These are phyloP conservation scores for Peronospora destructor DNA, from an alignment of 352 stramenopile genomes.

Conservation along the genomic window DNA sequence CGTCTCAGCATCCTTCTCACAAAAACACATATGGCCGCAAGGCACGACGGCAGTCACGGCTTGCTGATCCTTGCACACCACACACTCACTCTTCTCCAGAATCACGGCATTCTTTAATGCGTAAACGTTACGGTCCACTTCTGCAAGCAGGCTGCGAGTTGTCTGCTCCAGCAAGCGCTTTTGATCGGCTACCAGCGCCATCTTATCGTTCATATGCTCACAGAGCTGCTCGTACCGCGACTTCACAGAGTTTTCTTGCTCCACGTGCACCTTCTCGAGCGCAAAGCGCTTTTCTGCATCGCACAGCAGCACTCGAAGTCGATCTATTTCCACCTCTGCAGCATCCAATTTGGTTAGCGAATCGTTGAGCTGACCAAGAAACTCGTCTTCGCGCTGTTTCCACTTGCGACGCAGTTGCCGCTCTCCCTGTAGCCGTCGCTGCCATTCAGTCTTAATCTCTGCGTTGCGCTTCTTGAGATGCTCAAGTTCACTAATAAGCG, in stretches of 20 bases:
- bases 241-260: conserved; percentile 79
- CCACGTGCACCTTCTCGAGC: conserved; percentile 58
- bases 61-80: conserved; percentile 71
- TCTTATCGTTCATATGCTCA: conserved; percentile 64
- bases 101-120: conserved; percentile 54
- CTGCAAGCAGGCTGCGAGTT: conserved; percentile 54
- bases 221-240: conserved; percentile 65
- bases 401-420: conserved; percentile 71
- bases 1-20: conserved; percentile 65
- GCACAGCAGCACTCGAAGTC: conserved; percentile 41
- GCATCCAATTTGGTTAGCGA: conserved; percentile 44
- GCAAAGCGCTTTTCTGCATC: conserved; percentile 64
- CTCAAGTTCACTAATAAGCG: conserved; percentile 46
- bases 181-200: conserved; percentile 57
- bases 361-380: conserved; percentile 59
- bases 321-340: conserved; percentile 36
- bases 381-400: conserved; percentile 72
- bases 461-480: conserved; percentile 77
- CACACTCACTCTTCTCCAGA: conserved; percentile 64
- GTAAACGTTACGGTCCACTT: conserved; percentile 71
- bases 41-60: conserved; percentile 71
- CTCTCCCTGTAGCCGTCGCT: conserved; percentile 68
- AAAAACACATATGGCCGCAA: conserved; percentile 82
- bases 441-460: conserved; percentile 74
- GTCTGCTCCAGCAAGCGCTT: conserved; percentile 77